phyloP scores from a whole-genome alignment of 306 rosid genomes.

The Oemleria cerasiformis region DNA sequence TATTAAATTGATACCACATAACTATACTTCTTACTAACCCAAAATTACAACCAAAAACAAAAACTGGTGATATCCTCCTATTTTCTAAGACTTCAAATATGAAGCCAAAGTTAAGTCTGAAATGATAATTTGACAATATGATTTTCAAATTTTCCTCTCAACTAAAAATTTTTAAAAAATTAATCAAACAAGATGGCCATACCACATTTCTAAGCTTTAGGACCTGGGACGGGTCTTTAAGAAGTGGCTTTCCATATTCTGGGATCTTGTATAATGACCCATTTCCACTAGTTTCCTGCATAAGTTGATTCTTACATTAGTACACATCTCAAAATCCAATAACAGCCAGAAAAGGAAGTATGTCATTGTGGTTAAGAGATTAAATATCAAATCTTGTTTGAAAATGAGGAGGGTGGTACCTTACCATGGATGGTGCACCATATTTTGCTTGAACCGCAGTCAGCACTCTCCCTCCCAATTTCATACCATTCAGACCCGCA shows the following conservation, averaged over 20 bases:
- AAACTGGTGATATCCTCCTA: too few relatives aligned
- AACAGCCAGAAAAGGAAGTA: not conserved
- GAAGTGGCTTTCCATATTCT: slow-evolving; percentile 76
- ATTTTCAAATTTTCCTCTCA: not conserved
- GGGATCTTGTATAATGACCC: slow-evolving; percentile 62
- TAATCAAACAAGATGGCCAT: slow-evolving; percentile 15
- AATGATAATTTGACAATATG: too few relatives aligned
- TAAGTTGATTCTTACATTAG: slow-evolving; percentile 18
- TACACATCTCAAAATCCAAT: slow-evolving; percentile 14
- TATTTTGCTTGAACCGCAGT: slow-evolving; percentile 72
- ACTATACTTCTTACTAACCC: not conserved
- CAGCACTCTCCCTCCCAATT: slow-evolving; percentile 69
- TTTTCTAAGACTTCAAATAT: too few relatives aligned
- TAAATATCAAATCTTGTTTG: not conserved
- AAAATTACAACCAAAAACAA: not conserved
- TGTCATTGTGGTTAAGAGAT: slow-evolving; percentile 9
- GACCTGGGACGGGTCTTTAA: slow-evolving; percentile 63
- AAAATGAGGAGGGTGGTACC: slow-evolving; percentile 5
- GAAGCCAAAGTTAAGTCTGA: too few relatives aligned
- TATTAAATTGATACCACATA: slow-evolving; percentile 21
- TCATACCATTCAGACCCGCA: slow-evolving; percentile 85
- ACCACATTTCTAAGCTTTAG: slow-evolving; percentile 85
- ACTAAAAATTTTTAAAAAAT: not conserved
- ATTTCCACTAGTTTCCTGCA: slow-evolving; percentile 53
- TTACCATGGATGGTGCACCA: slow-evolving; percentile 51